phyloP scores from a whole-genome alignment of 495 filamentous ascomycete species.

The Ascodesmis nigricans region DNA sequence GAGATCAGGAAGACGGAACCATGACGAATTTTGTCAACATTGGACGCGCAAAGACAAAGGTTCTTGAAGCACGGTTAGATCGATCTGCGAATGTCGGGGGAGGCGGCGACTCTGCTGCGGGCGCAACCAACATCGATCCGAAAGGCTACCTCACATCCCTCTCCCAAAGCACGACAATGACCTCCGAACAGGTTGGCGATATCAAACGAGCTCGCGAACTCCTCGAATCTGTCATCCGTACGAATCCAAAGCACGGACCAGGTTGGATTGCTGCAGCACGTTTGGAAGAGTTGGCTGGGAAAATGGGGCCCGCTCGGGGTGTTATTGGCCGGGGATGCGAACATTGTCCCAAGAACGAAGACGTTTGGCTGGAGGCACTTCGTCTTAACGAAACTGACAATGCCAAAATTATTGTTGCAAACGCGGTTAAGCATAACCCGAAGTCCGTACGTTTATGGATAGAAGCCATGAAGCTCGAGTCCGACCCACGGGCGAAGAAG shows the following conservation, averaged over 20 bases:
- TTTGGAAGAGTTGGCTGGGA: slow-evolving; percentile 78
- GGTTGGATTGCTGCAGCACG: slow-evolving; percentile 92
- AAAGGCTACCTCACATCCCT: slow-evolving; percentile 89
- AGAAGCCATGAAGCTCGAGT: slow-evolving; percentile 83
- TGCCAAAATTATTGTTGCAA: slow-evolving; percentile 85
- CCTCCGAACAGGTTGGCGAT: slow-evolving; percentile 70
- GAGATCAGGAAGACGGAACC: slow-evolving; percentile 47
- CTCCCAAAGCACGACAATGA: slow-evolving; percentile 52
- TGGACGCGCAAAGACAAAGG: slow-evolving; percentile 81
- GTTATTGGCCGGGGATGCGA: slow-evolving; percentile 70
- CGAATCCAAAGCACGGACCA: slow-evolving; percentile 84
- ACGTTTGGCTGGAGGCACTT: slow-evolving; percentile 89
- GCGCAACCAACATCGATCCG: slow-evolving; percentile 80
- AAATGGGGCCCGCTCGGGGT: slow-evolving; percentile 63
- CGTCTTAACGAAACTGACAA: slow-evolving; percentile 78
- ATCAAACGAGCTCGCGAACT: slow-evolving; percentile 88
- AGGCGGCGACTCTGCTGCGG: slow-evolving; percentile 44
- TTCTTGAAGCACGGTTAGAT: slow-evolving; percentile 74
- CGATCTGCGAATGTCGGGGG: slow-evolving; percentile 50
- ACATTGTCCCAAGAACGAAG: slow-evolving; percentile 80
- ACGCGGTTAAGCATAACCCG: slow-evolving; percentile 75
- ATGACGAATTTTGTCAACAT: slow-evolving; percentile 98
- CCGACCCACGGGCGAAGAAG: slow-evolving; percentile 58
- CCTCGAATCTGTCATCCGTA: slow-evolving; percentile 82
- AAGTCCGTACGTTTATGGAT: slow-evolving; percentile 80